Evolutionary conservation across 257 asterid species (phyloP).

Genomic region (Anisodus acutangulus): DNA sequence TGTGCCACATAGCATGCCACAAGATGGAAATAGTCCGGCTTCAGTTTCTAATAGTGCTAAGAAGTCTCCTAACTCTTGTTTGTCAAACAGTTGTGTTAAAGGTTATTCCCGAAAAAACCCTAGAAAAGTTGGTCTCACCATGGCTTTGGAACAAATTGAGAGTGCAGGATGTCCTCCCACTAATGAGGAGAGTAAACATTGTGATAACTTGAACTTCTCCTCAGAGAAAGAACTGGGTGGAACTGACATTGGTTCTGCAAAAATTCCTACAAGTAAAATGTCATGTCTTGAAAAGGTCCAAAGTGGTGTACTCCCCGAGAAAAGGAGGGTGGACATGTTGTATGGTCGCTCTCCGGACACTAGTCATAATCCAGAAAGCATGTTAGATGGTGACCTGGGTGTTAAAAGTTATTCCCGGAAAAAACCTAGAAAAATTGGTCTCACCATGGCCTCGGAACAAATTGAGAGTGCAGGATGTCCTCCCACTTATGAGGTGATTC

Average conservation of each 20-base stretch:
- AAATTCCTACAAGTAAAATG: background rate
- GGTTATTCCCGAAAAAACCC: slow-evolving; percentile 44
- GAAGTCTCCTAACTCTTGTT: slow-evolving; percentile 45
- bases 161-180: slow-evolving; percentile 40
- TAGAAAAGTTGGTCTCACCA: slow-evolving; percentile 42
- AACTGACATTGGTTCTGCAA: too few species aligned
- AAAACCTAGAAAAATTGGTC: slow-evolving; percentile 43
- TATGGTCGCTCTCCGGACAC: too few species aligned
- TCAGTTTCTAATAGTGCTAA: slow-evolving; percentile 47
- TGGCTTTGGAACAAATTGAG: slow-evolving; percentile 44
- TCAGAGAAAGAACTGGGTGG: too few species aligned
- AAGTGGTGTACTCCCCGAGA: slow-evolving; percentile 40
- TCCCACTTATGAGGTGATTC: background rate
- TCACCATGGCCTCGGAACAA: slow-evolving; percentile 46
- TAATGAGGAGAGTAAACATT: background rate
- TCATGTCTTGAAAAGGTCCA: slow-evolving; percentile 43
- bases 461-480: slow-evolving; percentile 44
- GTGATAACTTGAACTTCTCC: too few species aligned
- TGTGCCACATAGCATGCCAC: slow-evolving; percentile 39
- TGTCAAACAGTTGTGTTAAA: slow-evolving; percentile 42
- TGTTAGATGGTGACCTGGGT: background rate
- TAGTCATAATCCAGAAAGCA: too few species aligned
- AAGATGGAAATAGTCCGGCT: slow-evolving; percentile 39
- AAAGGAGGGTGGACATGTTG: slow-evolving; percentile 45
- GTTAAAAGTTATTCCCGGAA: slow-evolving; percentile 41